These are phyloP conservation scores for Neofusicoccum ribis DNA, from an alignment of 2,329 filamentous ascomycete species.

Conservation along the genomic window DNA sequence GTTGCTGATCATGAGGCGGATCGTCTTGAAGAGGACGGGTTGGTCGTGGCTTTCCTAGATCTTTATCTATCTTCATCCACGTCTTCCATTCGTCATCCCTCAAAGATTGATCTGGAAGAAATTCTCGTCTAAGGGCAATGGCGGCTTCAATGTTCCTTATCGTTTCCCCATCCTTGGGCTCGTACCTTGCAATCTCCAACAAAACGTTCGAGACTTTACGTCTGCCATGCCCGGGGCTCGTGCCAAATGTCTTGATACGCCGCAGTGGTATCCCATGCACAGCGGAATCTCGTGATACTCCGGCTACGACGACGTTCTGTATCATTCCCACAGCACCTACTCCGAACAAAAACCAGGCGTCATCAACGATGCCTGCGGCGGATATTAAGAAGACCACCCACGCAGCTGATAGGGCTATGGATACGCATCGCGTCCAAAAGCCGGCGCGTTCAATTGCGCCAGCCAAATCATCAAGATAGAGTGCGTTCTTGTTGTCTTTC, in stretches of 20 bases:
- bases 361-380: conserved; percentile 15
- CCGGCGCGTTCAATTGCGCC: not conserved
- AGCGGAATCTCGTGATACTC: not conserved
- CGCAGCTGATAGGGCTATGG: not conserved
- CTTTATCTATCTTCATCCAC: too few species aligned
- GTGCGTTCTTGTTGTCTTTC: not conserved
- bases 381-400: conserved; percentile 24
- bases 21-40: too few species aligned
- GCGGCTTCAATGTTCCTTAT: too few species aligned
- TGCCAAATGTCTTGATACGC: not conserved
- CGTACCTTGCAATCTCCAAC: too few species aligned
- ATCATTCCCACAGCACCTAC: conserved; percentile 23
- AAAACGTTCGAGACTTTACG: not conserved
- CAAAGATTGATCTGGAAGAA: too few species aligned
- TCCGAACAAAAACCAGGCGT: conserved; percentile 23
- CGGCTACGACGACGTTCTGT: conserved; percentile 21
- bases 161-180: too few species aligned
- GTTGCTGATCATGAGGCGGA: too few species aligned
- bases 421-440: not conserved
- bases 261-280: not conserved
- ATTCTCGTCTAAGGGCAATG: too few species aligned
- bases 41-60: too few species aligned
- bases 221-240: too few species aligned
- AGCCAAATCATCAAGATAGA: conserved; percentile 15
- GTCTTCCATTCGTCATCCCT: too few species aligned